Percentiles rank a stretch among this genome's conserved stretches.
Evolutionary conservation across 2,329 filamentous ascomycete species (phyloP).

Genomic region (Teratosphaeria nubilosa): DNA sequence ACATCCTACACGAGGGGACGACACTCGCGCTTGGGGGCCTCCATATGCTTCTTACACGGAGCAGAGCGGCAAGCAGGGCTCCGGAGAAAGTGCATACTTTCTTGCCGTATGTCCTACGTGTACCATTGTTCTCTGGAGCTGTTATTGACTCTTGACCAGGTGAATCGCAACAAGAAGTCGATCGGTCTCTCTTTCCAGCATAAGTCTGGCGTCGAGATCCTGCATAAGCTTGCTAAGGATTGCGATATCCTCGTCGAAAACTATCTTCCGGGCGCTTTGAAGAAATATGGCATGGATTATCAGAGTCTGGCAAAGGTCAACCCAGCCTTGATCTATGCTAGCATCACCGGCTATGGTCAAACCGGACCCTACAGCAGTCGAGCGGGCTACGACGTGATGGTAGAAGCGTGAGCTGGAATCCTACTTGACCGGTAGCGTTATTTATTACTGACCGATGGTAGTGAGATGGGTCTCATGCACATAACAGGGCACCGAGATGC

Average conservation of each 20-base stretch:
- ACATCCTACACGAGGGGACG: slow-evolving; percentile 81
- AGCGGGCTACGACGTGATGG: slow-evolving; percentile 98
- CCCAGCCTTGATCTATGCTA: slow-evolving; percentile 80
- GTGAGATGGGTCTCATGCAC: slow-evolving; percentile 94
- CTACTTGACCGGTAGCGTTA: background rate
- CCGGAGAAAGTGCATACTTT: slow-evolving; percentile 92
- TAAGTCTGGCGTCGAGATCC: slow-evolving; percentile 68
- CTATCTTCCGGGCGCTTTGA: slow-evolving; percentile 79
- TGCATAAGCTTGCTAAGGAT: slow-evolving; percentile 73
- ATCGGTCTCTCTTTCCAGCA: slow-evolving; percentile 85
- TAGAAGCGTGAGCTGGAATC: slow-evolving; percentile 57
- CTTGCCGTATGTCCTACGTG: slow-evolving; percentile 53
- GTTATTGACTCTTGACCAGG: slow-evolving; percentile 40
- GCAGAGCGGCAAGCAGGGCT: slow-evolving; percentile 44
- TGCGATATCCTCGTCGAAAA: slow-evolving; percentile 95
- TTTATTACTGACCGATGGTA: slow-evolving; percentile 9
- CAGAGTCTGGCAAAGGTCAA: slow-evolving; percentile 71
- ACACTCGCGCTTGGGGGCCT: slow-evolving; percentile 92
- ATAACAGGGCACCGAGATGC: slow-evolving; percentile 85
- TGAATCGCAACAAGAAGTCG: slow-evolving; percentile 96
- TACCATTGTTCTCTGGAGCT: background rate
- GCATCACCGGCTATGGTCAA: slow-evolving; percentile 94
- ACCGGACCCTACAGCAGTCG: slow-evolving; percentile 80
- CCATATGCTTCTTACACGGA: slow-evolving; percentile 72
- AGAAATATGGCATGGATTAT: slow-evolving; percentile 88